Conservation (phyloP, 2,329 filamentous ascomycete species). For the Nothopassalora personata region DNA sequence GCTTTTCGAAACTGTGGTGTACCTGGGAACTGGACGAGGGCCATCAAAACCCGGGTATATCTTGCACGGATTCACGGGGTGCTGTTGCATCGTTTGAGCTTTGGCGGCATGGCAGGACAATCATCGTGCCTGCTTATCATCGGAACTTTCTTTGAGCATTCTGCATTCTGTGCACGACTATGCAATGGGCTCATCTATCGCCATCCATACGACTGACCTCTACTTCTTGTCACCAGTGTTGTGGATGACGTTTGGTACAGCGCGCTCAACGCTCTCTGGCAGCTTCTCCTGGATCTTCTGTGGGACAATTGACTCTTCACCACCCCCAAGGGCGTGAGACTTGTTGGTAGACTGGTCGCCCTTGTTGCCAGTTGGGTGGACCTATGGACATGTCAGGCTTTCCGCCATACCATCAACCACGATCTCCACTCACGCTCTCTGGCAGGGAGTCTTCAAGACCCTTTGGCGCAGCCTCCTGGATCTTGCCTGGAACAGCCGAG, state of each 20-base stretch:
- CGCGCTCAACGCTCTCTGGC: constrained; percentile 1
- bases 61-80: too few relatives aligned
- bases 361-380: neutral
- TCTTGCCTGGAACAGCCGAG: neutral
- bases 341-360: neutral
- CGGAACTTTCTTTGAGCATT: too few relatives aligned
- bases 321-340: neutral
- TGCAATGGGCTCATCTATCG: neutral
- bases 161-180: neutral
- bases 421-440: neutral
- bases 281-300: constrained; percentile 2
- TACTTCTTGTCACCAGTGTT: neutral
- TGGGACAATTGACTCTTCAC: neutral
- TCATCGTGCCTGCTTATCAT: too few relatives aligned
- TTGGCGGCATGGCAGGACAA: too few relatives aligned
- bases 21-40: too few relatives aligned
- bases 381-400: neutral
- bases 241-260: constrained; percentile 1
- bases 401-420: neutral
- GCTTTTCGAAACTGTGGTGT: too few relatives aligned
- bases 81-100: too few relatives aligned
- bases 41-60: too few relatives aligned
- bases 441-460: neutral
- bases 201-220: neutral
- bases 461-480: neutral